phyloP scores from a whole-genome alignment of 164 flowering plant genomes.

The Berberis thunbergii region DNA sequence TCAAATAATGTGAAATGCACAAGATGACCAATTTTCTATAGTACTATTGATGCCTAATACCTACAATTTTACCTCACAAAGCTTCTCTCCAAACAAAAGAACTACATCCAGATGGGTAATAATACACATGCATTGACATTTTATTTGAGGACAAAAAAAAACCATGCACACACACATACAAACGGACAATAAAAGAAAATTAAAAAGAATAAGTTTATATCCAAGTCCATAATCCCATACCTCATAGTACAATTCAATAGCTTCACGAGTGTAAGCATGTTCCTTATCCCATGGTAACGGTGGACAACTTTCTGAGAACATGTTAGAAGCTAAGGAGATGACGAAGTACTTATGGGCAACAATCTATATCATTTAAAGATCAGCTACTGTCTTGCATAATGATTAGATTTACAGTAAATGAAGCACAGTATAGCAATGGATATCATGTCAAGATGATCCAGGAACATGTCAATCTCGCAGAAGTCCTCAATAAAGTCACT shows the following conservation, averaged over 20 bases:
- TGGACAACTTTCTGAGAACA: constrained; percentile 73
- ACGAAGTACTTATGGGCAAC: not conserved
- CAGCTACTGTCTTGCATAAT: not conserved
- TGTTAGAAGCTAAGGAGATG: constrained; percentile 72
- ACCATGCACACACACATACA: not conserved
- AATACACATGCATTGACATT: not conserved
- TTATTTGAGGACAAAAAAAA: not conserved
- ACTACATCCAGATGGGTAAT: too few species aligned
- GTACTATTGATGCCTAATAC: too few species aligned
- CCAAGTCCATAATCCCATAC: constrained; percentile 24
- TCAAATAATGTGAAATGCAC: too few species aligned
- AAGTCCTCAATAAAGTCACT: constrained; percentile 94
- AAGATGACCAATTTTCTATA: too few species aligned
- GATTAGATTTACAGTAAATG: not conserved
- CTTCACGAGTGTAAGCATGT: constrained; percentile 59
- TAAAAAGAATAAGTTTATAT: constrained; percentile 1
- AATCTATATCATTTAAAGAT: not conserved
- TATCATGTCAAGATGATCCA: constrained; percentile 81
- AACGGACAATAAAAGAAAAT: not conserved
- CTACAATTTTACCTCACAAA: too few species aligned
- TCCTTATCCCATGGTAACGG: constrained; percentile 84
- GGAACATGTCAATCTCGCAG: constrained; percentile 86
- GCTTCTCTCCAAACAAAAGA: too few species aligned
- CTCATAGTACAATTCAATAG: constrained; percentile 81
- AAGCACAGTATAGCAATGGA: constrained; percentile 31